These are phyloP conservation scores for Pueraria montana DNA, from an alignment of 306 rosid genomes.

Conservation along the genomic window DNA sequence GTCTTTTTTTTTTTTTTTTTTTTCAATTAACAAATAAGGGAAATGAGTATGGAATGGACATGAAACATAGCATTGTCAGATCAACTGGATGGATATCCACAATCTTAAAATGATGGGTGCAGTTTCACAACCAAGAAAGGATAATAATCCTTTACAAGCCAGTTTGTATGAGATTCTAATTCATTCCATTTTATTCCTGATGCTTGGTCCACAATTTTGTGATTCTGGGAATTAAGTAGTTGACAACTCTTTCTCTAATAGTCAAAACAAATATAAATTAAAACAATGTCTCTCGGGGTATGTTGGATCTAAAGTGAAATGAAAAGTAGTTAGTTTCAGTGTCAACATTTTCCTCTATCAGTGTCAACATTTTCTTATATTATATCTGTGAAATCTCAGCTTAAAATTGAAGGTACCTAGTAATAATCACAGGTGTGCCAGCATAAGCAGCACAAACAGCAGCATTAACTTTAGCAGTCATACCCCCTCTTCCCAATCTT, in stretches of 20 bases:
- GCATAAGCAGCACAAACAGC: constrained; percentile 78
- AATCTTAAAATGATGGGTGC: background rate
- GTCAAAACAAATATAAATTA: background rate
- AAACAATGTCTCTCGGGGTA: background rate
- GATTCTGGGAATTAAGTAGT: background rate
- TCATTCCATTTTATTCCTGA: constrained; percentile 9
- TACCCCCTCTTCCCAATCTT: constrained; percentile 88
- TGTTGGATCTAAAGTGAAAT: constrained; percentile 11
- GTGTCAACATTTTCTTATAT: constrained; percentile 2
- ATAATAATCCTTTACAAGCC: constrained; percentile 2
- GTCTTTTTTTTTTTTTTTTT: background rate
- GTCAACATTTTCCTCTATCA: background rate
- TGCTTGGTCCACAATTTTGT: background rate
- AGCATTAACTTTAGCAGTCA: constrained; percentile 94
- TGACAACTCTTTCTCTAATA: background rate
- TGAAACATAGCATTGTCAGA: background rate
- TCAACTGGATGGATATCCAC: background rate
- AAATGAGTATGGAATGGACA: constrained; percentile 19
- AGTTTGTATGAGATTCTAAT: constrained; percentile 8
- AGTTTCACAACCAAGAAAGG: constrained; percentile 23
- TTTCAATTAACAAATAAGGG: background rate
- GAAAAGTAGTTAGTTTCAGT: constrained; percentile 1
- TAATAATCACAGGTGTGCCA: constrained; percentile 89
- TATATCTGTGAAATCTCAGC: background rate
- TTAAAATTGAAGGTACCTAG: constrained; percentile 62